Evolutionary conservation across 2,329 filamentous ascomycete species (phyloP).

Genomic region (Harringtonia lauricola): DNA sequence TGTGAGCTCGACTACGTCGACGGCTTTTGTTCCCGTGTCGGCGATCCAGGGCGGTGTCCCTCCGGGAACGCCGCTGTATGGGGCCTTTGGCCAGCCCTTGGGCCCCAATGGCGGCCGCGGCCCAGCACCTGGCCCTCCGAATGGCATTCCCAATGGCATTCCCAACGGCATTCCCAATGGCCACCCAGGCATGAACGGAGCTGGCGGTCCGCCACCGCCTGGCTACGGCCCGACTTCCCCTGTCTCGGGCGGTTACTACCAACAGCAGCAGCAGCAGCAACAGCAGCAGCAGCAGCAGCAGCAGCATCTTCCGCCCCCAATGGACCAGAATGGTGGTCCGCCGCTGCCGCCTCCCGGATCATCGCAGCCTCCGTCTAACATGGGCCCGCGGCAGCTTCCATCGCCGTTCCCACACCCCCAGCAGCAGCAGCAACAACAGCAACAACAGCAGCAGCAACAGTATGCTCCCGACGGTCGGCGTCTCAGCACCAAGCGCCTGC

Average conservation of each 20-base stretch:
- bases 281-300: not conserved
- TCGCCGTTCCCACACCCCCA: constrained; percentile 17
- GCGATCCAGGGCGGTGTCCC: constrained; percentile 47
- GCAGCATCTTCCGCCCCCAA: constrained; percentile 2
- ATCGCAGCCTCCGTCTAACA: constrained; percentile 8
- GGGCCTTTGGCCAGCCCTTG: constrained; percentile 46
- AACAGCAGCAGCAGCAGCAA: not conserved
- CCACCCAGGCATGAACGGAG: constrained; percentile 8
- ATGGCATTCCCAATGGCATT: constrained; percentile 8
- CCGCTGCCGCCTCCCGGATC: constrained; percentile 10
- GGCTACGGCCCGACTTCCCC: constrained; percentile 14
- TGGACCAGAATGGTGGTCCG: constrained; percentile 7
- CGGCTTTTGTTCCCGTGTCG: constrained; percentile 48
- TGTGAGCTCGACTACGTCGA: constrained; percentile 39
- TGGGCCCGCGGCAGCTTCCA: constrained; percentile 24
- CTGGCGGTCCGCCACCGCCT: constrained; percentile 1
- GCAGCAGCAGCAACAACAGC: not conserved
- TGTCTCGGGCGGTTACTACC: constrained; percentile 7
- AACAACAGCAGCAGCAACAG: not conserved
- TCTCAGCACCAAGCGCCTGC: constrained; percentile 5
- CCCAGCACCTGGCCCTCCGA: constrained; percentile 5
- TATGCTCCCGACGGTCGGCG: constrained; percentile 8
- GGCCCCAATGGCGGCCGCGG: constrained; percentile 11
- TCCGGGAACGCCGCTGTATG: constrained; percentile 44
- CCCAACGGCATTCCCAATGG: constrained; percentile 6